Percentiles rank a stretch among this genome's conserved stretches.
These are phyloP conservation scores for Solanum hybrid DNA, from an alignment of 305 asterid species.

Conservation along the genomic window DNA sequence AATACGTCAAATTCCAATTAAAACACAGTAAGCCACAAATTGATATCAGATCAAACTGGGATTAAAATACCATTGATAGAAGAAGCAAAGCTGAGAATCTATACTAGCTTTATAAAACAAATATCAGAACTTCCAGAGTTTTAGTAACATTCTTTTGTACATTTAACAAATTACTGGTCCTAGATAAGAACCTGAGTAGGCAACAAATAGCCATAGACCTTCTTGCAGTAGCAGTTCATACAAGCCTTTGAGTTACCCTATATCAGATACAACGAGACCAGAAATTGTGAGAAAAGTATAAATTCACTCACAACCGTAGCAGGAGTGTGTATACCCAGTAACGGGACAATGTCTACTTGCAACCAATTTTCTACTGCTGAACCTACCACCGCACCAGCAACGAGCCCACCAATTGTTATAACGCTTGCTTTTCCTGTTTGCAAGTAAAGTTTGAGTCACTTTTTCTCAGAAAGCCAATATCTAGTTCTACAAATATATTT, in stretches of 20 bases:
- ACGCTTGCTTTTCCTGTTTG: constrained; percentile 85
- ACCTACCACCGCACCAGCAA: constrained; percentile 93
- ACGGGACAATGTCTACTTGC: constrained; percentile 93
- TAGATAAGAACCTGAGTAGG: constrained; percentile 12
- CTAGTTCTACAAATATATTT: not conserved
- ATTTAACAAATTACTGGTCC: constrained; percentile 25
- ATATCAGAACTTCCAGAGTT: constrained; percentile 23
- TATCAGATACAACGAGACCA: constrained; percentile 71
- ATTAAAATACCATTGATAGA: not conserved
- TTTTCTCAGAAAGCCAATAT: not conserved
- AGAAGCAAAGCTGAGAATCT: not conserved
- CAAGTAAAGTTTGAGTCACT: not conserved
- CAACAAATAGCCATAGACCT: constrained; percentile 12
- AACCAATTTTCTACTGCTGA: constrained; percentile 92
- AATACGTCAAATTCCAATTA: not conserved
- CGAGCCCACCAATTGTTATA: constrained; percentile 89
- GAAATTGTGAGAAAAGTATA: constrained; percentile 72
- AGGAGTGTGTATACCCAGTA: constrained; percentile 83
- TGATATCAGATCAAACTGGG: not conserved
- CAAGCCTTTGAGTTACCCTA: constrained; percentile 26
- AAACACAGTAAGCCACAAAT: not conserved
- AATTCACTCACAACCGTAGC: constrained; percentile 87
- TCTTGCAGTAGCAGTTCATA: constrained; percentile 15
- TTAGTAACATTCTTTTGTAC: constrained; percentile 43
- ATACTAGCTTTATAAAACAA: constrained; percentile 11